A percentile compares a stretch with the other conserved stretches of the same genome.
These are phyloP conservation scores for Trichoderma sp. DNA, from an alignment of 2,329 filamentous ascomycete genomes.

Conservation along the genomic window DNA sequence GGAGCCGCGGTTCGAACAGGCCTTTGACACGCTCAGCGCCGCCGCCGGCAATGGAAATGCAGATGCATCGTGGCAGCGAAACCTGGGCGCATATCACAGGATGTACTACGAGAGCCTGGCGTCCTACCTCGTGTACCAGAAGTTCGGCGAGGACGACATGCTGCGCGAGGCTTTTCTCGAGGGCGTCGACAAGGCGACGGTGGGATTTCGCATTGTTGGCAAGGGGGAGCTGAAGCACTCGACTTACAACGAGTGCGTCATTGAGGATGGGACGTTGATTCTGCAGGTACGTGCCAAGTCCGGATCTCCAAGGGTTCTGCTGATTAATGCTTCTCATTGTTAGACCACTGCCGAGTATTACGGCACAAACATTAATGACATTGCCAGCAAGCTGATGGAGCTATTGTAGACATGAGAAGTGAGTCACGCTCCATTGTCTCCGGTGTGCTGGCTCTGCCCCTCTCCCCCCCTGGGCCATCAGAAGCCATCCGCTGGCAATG, in stretches of 20 bases:
- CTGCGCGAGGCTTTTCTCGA: constrained; percentile 55
- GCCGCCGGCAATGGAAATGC: constrained; percentile 22
- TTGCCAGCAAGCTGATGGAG: constrained; percentile 29
- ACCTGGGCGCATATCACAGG: constrained; percentile 47
- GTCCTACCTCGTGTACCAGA: constrained; percentile 47
- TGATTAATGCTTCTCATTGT: not conserved
- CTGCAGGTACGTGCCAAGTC: constrained; percentile 45
- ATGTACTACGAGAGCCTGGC: constrained; percentile 53
- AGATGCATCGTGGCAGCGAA: constrained; percentile 45
- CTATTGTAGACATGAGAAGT: constrained; percentile 3
- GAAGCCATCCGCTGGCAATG: constrained; percentile 6
- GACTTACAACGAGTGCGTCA: constrained; percentile 50
- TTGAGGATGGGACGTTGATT: constrained; percentile 55
- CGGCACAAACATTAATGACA: constrained; percentile 33
- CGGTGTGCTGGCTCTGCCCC: not conserved
- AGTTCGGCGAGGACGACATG: constrained; percentile 54
- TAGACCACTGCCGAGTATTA: constrained; percentile 19
- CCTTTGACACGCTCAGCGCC: constrained; percentile 47
- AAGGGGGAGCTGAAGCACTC: constrained; percentile 42
- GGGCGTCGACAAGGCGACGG: constrained; percentile 47
- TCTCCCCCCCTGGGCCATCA: not conserved
- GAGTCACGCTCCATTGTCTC: not conserved
- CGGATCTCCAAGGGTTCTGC: not conserved
- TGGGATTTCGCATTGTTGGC: constrained; percentile 54
- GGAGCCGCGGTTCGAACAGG: constrained; percentile 52